Base-by-base conservation (phyloP, 345 rosid species). In the Geranium brycei region DNA sequence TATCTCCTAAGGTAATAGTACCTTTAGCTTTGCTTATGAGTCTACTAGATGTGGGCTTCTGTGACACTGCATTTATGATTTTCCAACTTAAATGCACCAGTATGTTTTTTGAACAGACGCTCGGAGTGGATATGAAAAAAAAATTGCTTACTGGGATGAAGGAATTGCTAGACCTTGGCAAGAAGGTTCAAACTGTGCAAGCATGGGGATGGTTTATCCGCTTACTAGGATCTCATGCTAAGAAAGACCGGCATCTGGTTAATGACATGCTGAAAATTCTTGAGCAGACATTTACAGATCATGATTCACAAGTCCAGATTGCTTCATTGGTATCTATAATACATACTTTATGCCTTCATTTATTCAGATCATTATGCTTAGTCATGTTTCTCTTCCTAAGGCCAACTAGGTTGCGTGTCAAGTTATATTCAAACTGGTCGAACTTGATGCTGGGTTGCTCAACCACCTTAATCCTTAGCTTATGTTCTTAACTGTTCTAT, bases 201-300 rank as follows among this genome's bases (percentile, higher is more conserved):
- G 84, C 87, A 17, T 85, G 87, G 90, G 76, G 83, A 51, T 82
- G 90, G 85, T 78, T 73, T 67, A 77, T 85, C 51, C 68, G 80
- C 51, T 61, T 85, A 41, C 64, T 77, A 31, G 89, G 85, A 61
- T 70, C 71, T 65, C 70, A 61, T 31, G 82, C 75, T 60, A 31
- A 67, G 67, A 78, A 75, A 68, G 71, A 74, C 16, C 75, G 81
- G 74, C 73, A 65, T 64, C 64, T 82, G 57, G 59, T 76, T 13
- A 85, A 85, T 61, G 76, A 79, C 56, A 77, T 82, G 89, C 77
- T 85, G 71, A 85, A 80, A 68, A 66, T 80, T 66, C 82, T 69
- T 7, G 87, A 85, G 66, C 66, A 69, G 68, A 77, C 85, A 67
- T 85, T 85, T 71, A 65, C 78, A 4, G 83, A 82, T 77, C 66